phyloP scores from a whole-genome alignment of 768 basidiomycete genomes.

The Collybia mongolica region DNA sequence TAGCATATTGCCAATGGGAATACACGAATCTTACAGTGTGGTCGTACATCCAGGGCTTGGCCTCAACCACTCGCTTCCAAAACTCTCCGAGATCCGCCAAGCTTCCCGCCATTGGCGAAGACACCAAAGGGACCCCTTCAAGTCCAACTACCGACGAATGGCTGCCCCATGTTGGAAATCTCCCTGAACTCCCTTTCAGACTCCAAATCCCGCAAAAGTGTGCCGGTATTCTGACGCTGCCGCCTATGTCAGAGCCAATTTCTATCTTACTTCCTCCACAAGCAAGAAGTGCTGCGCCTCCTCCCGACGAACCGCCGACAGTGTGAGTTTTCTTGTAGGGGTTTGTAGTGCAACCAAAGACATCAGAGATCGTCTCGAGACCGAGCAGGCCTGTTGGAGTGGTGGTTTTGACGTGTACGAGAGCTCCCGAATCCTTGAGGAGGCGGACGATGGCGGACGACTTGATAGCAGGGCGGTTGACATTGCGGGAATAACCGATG shows the following conservation, averaged over 20 bases:
- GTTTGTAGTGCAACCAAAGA: slow-evolving; percentile 63
- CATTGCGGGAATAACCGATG: slow-evolving; percentile 56
- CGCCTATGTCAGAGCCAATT: slow-evolving; percentile 73
- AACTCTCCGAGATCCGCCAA: slow-evolving; percentile 63
- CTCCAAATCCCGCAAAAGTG: slow-evolving; percentile 73
- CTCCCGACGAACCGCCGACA: slow-evolving; percentile 67
- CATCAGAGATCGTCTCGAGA: slow-evolving; percentile 56
- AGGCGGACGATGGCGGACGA: slow-evolving; percentile 58
- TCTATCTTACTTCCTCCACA: slow-evolving; percentile 65
- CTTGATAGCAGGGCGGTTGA: slow-evolving; percentile 38
- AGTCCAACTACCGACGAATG: slow-evolving; percentile 48
- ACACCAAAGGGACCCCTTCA: slow-evolving; percentile 52
- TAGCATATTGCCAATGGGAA: not conserved
- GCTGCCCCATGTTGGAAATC: slow-evolving; percentile 56
- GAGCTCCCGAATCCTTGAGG: slow-evolving; percentile 60
- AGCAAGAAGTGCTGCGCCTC: slow-evolving; percentile 67
- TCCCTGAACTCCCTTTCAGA: slow-evolving; percentile 56
- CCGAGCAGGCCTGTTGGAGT: slow-evolving; percentile 55
- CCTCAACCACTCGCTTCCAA: slow-evolving; percentile 59
- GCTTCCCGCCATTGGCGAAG: slow-evolving; percentile 62
- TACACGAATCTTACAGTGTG: slow-evolving; percentile 37
- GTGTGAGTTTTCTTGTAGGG: slow-evolving; percentile 54
- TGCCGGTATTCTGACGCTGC: slow-evolving; percentile 70
- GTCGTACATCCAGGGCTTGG: slow-evolving; percentile 70
- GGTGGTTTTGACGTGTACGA: slow-evolving; percentile 64